Conservation (phyloP, 164 flowering plant genomes). For the Tetracentron sinense region DNA sequence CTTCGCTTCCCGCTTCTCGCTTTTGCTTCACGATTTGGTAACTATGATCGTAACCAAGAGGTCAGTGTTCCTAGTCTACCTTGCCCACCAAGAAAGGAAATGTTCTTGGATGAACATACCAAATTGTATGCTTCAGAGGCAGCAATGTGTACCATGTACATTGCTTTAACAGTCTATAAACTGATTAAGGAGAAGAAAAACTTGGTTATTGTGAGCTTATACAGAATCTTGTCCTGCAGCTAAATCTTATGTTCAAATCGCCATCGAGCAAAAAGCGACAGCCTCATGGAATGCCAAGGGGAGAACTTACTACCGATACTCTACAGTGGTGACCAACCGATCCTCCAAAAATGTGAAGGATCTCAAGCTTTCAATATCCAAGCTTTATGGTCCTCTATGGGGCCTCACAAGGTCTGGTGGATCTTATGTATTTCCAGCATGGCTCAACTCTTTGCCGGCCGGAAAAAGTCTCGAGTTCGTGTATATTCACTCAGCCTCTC, state of each 20-base stretch:
- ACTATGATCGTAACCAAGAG: too few species aligned
- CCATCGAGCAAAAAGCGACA: conserved; percentile 51
- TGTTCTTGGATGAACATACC: too few species aligned
- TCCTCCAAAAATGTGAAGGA: conserved; percentile 55
- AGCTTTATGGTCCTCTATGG: conserved; percentile 86
- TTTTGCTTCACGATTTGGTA: too few species aligned
- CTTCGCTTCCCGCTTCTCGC: too few species aligned
- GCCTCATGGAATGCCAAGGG: conserved; percentile 61
- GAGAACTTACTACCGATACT: conserved; percentile 74
- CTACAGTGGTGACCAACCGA: conserved; percentile 61
- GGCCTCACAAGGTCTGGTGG: conserved; percentile 55
- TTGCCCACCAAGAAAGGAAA: too few species aligned
- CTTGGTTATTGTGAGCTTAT: neutral
- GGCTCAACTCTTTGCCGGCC: conserved; percentile 56
- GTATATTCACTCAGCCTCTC: conserved; percentile 65
- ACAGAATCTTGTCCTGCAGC: conserved; percentile 30
- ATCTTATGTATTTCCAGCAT: conserved; percentile 53
- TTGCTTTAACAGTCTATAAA: neutral
- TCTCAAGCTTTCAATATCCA: conserved; percentile 53
- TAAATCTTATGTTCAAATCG: conserved; percentile 33
- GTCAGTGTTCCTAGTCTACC: too few species aligned
- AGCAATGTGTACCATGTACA: too few species aligned
- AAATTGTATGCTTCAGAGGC: too few species aligned
- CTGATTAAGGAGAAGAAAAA: neutral
- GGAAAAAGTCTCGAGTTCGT: conserved; percentile 74